Percentiles rank a stretch among this genome's conserved stretches.
Conservation (phyloP, 2,329 filamentous ascomycete species). For the Cladosporium sp. region DNA sequence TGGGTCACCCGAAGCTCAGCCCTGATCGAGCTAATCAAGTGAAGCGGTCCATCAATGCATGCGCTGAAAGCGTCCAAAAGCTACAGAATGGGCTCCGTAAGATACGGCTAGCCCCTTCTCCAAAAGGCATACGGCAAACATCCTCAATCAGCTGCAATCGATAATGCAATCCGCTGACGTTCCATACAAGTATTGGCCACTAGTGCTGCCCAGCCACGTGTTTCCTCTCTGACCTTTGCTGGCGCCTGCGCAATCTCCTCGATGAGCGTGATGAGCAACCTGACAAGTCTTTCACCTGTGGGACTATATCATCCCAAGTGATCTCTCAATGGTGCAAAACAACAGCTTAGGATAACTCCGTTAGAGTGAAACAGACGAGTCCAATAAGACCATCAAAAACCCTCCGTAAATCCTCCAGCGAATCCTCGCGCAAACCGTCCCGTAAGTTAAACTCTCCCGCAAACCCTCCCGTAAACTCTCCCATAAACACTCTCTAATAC, state of each 20-base stretch:
- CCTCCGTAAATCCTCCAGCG: too few species aligned
- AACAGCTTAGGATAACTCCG: background rate
- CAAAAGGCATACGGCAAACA: too few species aligned
- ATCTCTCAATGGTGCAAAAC: background rate
- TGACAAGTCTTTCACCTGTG: background rate
- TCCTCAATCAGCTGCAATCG: too few species aligned
- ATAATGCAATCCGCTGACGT: background rate
- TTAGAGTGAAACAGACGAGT: too few species aligned
- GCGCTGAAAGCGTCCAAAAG: too few species aligned
- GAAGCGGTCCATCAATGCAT: too few species aligned
- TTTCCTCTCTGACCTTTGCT: background rate
- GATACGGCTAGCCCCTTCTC: too few species aligned
- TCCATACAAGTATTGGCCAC: background rate
- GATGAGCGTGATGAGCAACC: background rate
- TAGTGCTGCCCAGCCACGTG: background rate
- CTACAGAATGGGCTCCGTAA: too few species aligned
- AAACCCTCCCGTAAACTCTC: background rate
- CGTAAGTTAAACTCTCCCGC: background rate
- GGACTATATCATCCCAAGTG: background rate
- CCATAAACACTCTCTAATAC: background rate
- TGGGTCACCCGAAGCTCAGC: too few species aligned
- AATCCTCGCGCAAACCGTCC: background rate
- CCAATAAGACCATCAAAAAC: background rate
- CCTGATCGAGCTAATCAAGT: too few species aligned
- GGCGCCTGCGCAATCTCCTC: background rate